These are phyloP conservation scores for Sarocladiaceae sp. DNA, from an alignment of 2,329 filamentous ascomycete genomes.

Conservation along the genomic window DNA sequence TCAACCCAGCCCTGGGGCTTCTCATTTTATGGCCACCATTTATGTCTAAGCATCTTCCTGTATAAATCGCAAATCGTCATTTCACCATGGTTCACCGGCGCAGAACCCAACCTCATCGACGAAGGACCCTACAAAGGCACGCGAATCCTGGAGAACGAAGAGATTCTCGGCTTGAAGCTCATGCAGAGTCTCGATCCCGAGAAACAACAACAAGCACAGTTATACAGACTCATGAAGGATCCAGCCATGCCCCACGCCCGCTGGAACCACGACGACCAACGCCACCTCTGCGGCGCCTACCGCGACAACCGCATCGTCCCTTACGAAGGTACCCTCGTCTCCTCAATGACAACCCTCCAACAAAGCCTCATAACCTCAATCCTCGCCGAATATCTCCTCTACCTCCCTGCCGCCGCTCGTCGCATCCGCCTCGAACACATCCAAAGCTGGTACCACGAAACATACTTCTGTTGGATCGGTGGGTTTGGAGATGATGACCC, in stretches of 20 bases:
- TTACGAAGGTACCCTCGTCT: conserved; percentile 62
- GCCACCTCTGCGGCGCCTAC: conserved; percentile 73
- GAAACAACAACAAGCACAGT: conserved; percentile 46
- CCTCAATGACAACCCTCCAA: conserved; percentile 42
- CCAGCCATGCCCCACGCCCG: conserved; percentile 61
- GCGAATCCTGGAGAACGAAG: conserved; percentile 62
- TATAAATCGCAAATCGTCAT: conserved; percentile 62
- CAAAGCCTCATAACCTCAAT: conserved; percentile 54
- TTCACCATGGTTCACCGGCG: conserved; percentile 73
- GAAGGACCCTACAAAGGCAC: conserved; percentile 58
- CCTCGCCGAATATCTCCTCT: conserved; percentile 61
- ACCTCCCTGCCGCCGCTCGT: conserved; percentile 56
- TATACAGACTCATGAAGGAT: conserved; percentile 58
- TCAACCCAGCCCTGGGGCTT: conserved; percentile 62
- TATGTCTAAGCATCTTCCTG: conserved; percentile 69
- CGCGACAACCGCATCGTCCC: conserved; percentile 75
- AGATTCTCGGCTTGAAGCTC: conserved; percentile 58
- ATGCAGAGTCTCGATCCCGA: conserved; percentile 58
- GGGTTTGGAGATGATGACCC: conserved; percentile 61
- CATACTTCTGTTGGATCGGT: conserved; percentile 78
- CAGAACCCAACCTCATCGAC: conserved; percentile 74
- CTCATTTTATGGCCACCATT: conserved; percentile 73
- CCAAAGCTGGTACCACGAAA: conserved; percentile 57
- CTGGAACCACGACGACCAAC: conserved; percentile 79
- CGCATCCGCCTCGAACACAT: conserved; percentile 51